A percentile compares a stretch with the other conserved stretches of the same genome.
phyloP scores from a whole-genome alignment of 2,329 filamentous ascomycete genomes.

The Hypocreales sp. region DNA sequence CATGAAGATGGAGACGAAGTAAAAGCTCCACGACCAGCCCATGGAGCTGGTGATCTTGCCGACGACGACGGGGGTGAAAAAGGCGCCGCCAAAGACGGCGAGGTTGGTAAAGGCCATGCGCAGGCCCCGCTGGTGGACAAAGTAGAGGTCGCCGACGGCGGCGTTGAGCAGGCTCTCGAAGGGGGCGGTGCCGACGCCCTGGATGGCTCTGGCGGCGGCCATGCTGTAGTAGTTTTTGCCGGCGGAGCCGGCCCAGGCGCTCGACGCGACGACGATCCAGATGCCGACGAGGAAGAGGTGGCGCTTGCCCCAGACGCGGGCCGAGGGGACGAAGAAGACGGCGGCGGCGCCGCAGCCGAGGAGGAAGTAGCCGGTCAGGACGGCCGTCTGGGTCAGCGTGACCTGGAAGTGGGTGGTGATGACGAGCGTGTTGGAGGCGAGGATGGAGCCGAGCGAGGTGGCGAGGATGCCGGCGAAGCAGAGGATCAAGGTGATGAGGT shows the following conservation, averaged over 20 bases:
- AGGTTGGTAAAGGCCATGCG: constrained; percentile 69
- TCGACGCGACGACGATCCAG: constrained; percentile 55
- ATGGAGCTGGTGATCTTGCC: constrained; percentile 67
- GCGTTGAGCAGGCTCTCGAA: constrained; percentile 87
- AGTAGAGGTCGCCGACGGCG: constrained; percentile 78
- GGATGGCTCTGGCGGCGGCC: constrained; percentile 64
- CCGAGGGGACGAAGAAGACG: constrained; percentile 74
- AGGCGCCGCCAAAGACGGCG: constrained; percentile 39
- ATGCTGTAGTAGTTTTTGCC: constrained; percentile 55
- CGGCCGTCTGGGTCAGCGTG: constrained; percentile 59
- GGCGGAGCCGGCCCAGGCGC: constrained; percentile 62
- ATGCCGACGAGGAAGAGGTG: constrained; percentile 74
- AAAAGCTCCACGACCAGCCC: constrained; percentile 81
- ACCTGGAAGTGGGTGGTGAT: constrained; percentile 50
- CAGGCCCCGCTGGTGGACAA: constrained; percentile 68
- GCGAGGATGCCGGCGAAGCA: constrained; percentile 73
- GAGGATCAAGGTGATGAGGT: constrained; percentile 63
- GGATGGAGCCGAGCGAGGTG: constrained; percentile 68
- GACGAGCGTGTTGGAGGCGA: constrained; percentile 76
- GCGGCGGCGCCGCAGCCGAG: constrained; percentile 70
- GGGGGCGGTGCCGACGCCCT: constrained; percentile 74
- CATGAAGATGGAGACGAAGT: constrained; percentile 74
- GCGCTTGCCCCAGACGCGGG: constrained; percentile 82
- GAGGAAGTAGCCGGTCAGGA: constrained; percentile 78
- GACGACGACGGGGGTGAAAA: constrained; percentile 72